Conservation (phyloP, 2,329 filamentous ascomycete genomes). For the Graphiopsis chlorocephala region DNA sequence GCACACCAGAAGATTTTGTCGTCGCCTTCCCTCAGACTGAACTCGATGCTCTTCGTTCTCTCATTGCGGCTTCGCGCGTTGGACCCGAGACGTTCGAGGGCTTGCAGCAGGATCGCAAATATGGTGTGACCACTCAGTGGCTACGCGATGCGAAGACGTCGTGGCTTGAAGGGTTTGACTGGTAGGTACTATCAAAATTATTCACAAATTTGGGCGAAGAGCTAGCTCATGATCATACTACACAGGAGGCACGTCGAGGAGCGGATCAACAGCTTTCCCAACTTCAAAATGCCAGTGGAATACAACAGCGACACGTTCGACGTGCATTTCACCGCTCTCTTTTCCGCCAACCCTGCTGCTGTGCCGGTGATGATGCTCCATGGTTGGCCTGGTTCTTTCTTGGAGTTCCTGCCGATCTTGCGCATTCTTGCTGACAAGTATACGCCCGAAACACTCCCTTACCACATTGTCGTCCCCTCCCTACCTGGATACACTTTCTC, state of each 20-base stretch:
- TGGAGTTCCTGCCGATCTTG: slow-evolving; percentile 36
- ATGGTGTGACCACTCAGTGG: slow-evolving; percentile 50
- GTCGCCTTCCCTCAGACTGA: neutral
- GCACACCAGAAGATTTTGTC: neutral
- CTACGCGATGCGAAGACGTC: slow-evolving; percentile 38
- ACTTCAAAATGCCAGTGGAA: slow-evolving; percentile 47
- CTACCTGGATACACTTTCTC: slow-evolving; percentile 54
- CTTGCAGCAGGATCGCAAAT: slow-evolving; percentile 37
- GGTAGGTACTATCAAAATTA: slow-evolving; percentile 21
- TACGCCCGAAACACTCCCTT: slow-evolving; percentile 49
- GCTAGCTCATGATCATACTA: neutral
- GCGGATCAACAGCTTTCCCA: slow-evolving; percentile 50
- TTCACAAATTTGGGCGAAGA: neutral
- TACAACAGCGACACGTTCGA: slow-evolving; percentile 35
- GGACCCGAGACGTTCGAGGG: slow-evolving; percentile 48
- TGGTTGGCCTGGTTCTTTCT: slow-evolving; percentile 39
- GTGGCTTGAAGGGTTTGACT: slow-evolving; percentile 36
- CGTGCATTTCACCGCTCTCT: slow-evolving; percentile 55
- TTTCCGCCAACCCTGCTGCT: slow-evolving; percentile 45
- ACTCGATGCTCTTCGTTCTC: neutral
- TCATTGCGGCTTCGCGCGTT: slow-evolving; percentile 35
- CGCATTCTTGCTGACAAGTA: slow-evolving; percentile 42
- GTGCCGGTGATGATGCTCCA: slow-evolving; percentile 37
- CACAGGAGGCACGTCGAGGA: slow-evolving; percentile 39
- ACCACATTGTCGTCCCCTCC: slow-evolving; percentile 55